Conservation (phyloP, 306 rosid genomes). For the Calophaca sinica region DNA sequence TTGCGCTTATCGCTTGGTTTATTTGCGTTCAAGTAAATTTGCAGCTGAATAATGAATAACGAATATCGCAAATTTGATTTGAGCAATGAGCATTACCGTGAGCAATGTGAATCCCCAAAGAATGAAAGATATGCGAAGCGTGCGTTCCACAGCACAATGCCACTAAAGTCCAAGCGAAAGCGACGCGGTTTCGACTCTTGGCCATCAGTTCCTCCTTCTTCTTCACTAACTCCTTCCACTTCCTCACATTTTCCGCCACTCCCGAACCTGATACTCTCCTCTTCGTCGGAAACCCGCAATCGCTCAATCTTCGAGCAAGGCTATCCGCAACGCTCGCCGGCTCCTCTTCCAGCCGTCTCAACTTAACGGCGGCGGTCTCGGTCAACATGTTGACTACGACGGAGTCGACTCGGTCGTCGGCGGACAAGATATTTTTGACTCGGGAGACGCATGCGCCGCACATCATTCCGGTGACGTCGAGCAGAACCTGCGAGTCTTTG, state of each 20-base stretch:
- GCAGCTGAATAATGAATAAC: constrained; percentile 17
- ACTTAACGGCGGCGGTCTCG: constrained; percentile 92
- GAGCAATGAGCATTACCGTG: constrained; percentile 64
- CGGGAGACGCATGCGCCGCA: constrained; percentile 94
- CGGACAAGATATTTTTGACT: constrained; percentile 75
- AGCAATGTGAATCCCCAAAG: constrained; percentile 81
- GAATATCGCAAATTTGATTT: neutral
- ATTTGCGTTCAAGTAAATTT: neutral
- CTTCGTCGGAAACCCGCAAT: constrained; percentile 84
- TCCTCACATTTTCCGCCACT: constrained; percentile 86
- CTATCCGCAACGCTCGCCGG: constrained; percentile 63
- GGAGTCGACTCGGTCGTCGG: constrained; percentile 86
- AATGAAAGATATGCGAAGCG: constrained; percentile 86
- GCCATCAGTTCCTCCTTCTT: constrained; percentile 78
- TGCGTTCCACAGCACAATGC: constrained; percentile 97
- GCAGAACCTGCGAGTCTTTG: constrained; percentile 66
- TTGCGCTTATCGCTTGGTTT: neutral
- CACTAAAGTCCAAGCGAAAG: constrained; percentile 93
- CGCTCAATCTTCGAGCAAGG: constrained; percentile 74
- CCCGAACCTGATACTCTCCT: constrained; percentile 72
- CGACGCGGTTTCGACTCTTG: constrained; percentile 79
- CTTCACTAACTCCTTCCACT: constrained; percentile 87
- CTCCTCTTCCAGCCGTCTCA: constrained; percentile 45
- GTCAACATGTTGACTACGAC: constrained; percentile 95
- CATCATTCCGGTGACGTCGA: constrained; percentile 96